Evolutionary conservation across 2,329 filamentous ascomycete species (phyloP), one percentile per base, ranked within the genome.

Genomic region (Purpureocillium takamizusanense): DNA sequence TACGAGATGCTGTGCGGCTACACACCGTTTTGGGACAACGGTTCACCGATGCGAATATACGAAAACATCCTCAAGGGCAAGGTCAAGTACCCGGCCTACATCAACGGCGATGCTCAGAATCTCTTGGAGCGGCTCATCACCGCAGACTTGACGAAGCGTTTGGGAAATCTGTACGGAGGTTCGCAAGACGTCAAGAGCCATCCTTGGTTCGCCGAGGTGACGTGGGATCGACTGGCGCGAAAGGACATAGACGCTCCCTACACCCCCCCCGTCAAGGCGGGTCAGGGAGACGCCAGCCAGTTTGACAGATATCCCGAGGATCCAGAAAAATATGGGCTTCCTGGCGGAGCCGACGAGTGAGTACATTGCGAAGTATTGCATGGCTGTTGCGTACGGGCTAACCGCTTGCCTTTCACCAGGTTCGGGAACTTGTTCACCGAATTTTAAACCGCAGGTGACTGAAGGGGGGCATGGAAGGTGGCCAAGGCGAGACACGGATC

Each of bases 1-100:
- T 98, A 95, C 62, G 92, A 98, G 72, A 98, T 98, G 92, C 77
- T 98, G 29, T 97, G 92, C 59, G 92, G 92, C 21, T 98, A 95
- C 65, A 98, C 92, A 5, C 92, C 92, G 5, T 98, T 98, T 70
- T 98, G 92, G 90, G 92, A 98, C 61, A 86, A 86, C 52, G 92
- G 90, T 39, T 95, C 87, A 33, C 90, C 92, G 3, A 94, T 98
- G 78, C 95, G 95, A 66, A 98, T 98, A 55, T 98, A 98, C 67
- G 92, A 98, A 69, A 98, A 98, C 61, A 98, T 98, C 54, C 76
- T 98, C 47, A 89, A 88, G 56, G 92, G 90, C 43, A 83, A 85
- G 52, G 86, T 98, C 62, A 97, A 95, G 66, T 98, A 97, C 60
- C 92, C 92, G 38, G 83, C 86, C 6, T 98, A 97, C 60, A 86